Base-by-base conservation (phyloP, 1,139 yeast genomes). In the Candida sp. region DNA sequence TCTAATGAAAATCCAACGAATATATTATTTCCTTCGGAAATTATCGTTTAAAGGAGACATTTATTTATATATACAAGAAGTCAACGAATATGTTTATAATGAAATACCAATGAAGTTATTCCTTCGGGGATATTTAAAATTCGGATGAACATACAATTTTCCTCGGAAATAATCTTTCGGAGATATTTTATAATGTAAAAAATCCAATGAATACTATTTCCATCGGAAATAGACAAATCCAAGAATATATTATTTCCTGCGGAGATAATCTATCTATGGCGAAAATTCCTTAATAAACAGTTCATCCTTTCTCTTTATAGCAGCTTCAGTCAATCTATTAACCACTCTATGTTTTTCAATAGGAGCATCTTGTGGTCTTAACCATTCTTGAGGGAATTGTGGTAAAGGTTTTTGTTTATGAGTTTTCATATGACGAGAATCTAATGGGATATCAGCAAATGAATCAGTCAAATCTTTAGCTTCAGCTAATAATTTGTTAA, bases 331-430 rank as follows among this genome's bases (percentile, higher is more conserved):
- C 45, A 71, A 58, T 43, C 52, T 58, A 42, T 62, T 54, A 15
- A 71, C 63, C 15, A 73, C 55, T 29, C 56, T 51, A 49, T 69
- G 70, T 48, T 57, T 63, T 38, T 50, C 48, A 5, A 67, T 65
- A 33, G 85, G 84, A 1, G 87, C 83, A 55, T 81, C 81, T 51
- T 82, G 68, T 32, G 95, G 95, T 55, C 89, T 80, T 58, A 80
- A 82, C 99, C 99, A 93, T 41, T 75, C 80, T 49, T 82, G 81
- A 7, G 98, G 98, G 71, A 88, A 91, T 37, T 46, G 45, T 36
- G 77, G 63, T 45, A 66, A 62, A 45, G 67, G 61, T 60, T 73
- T 75, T 51, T 73, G 75, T 23, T 35, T 25, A 23, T 25, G 37
- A 33, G 67, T 58, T 49, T 73, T 68, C 61, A 71, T 75, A 61